Evolutionary conservation across 805 yeast species (phyloP).

Genomic region (Candida yuanshanica): DNA sequence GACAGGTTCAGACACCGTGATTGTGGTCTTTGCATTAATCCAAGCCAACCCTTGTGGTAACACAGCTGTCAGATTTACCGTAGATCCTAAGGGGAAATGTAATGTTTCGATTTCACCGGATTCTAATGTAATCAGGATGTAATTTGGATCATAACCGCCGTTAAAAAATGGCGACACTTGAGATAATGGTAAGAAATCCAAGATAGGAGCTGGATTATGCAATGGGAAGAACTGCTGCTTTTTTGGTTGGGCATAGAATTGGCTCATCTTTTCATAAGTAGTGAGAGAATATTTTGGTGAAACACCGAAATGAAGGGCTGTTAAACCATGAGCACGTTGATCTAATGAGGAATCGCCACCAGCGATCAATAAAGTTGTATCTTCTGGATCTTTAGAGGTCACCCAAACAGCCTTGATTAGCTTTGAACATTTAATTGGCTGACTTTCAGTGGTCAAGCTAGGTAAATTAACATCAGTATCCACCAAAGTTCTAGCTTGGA

Average conservation of each 20-base stretch:
- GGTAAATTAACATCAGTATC: constrained; percentile 62
- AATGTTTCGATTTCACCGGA: constrained; percentile 63
- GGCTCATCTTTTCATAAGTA: constrained; percentile 77
- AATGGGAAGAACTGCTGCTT: constrained; percentile 53
- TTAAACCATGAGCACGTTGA: constrained; percentile 39
- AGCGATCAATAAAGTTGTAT: constrained; percentile 63
- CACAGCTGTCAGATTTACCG: constrained; percentile 46
- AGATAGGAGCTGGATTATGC: constrained; percentile 38
- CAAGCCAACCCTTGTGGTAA: constrained; percentile 80
- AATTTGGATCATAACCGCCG: constrained; percentile 74
- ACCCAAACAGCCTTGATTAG: constrained; percentile 67
- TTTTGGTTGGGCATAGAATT: constrained; percentile 59
- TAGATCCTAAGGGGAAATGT: constrained; percentile 49
- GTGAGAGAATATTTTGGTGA: constrained; percentile 78
- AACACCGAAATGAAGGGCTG: constrained; percentile 67
- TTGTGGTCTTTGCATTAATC: constrained; percentile 67
- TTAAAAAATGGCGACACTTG: constrained; percentile 66
- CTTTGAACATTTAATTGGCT: constrained; percentile 15
- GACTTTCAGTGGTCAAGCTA: neutral
- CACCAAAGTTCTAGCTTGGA: constrained; percentile 68
- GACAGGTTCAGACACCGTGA: constrained; percentile 47
- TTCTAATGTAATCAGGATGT: constrained; percentile 51
- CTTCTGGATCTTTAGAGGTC: constrained; percentile 74
- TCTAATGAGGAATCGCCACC: constrained; percentile 53
- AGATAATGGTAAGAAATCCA: constrained; percentile 49